Evolutionary conservation across 805 yeast genomes (phyloP).

Genomic region (Candida pseudoglaebosa): DNA sequence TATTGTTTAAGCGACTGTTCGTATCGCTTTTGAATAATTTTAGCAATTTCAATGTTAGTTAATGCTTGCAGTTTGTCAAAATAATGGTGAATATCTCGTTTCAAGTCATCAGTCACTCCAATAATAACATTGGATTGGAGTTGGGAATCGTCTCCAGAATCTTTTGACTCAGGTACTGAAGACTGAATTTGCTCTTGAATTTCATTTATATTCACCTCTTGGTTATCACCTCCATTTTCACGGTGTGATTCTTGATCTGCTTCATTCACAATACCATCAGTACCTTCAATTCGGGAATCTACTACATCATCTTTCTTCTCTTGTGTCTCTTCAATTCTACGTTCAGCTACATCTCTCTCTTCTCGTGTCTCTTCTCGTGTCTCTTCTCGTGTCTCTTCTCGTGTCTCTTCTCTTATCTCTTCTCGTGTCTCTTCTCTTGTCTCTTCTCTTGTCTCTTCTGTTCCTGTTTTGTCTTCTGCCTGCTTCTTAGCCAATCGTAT

Average conservation of each 20-base stretch:
- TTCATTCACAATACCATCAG: too few species aligned
- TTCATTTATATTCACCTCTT: background rate
- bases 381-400: too few species aligned
- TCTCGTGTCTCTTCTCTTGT: too few species aligned
- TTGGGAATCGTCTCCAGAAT: too few species aligned
- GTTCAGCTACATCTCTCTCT: too few species aligned
- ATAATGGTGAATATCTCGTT: slow-evolving; percentile 22
- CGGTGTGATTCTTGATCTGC: too few species aligned
- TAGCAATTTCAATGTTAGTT: slow-evolving; percentile 24
- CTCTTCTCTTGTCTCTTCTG: background rate
- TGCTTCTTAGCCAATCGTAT: slow-evolving; percentile 7
- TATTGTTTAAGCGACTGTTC: slow-evolving; percentile 8
- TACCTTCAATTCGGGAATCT: too few species aligned
- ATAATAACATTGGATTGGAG: background rate
- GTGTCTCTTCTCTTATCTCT: too few species aligned
- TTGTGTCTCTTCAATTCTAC: too few species aligned
- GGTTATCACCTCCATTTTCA: too few species aligned
- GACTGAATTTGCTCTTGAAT: slow-evolving; percentile 8
- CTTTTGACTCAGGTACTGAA: slow-evolving; percentile 9
- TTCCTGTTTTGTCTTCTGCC: background rate
- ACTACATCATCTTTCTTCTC: too few species aligned
- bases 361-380: too few species aligned
- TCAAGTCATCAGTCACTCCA: slow-evolving; percentile 26
- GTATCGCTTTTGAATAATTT: slow-evolving; percentile 23
- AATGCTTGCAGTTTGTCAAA: slow-evolving; percentile 21